These are phyloP conservation scores for Biscogniauxia mediterranea DNA, from an alignment of 2,329 filamentous ascomycete species.

Conservation along the genomic window DNA sequence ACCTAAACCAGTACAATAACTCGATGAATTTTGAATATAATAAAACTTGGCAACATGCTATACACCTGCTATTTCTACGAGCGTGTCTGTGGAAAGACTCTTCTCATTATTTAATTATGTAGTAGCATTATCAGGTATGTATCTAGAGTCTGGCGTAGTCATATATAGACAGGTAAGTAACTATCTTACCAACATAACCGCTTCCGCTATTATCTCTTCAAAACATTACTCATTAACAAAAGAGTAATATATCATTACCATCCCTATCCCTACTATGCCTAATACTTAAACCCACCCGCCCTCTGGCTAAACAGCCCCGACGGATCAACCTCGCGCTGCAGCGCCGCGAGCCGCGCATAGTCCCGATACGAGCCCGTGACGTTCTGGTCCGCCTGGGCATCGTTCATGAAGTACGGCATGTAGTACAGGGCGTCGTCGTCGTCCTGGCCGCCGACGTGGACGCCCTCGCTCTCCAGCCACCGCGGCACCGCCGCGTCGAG, in stretches of 20 bases:
- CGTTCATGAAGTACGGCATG: slow-evolving; percentile 35
- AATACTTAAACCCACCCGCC: slow-evolving; percentile 28
- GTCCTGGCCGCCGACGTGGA: slow-evolving; percentile 12
- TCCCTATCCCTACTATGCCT: neutral
- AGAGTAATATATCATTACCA: neutral
- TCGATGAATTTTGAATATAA: no score
- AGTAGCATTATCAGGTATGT: no score
- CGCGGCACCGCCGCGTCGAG: slow-evolving; percentile 21
- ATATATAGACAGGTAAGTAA: no score
- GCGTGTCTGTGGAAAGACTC: no score
- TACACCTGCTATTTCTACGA: no score
- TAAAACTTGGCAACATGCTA: no score
- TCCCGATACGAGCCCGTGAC: slow-evolving; percentile 29
- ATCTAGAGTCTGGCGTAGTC: no score
- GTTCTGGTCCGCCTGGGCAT: slow-evolving; percentile 35
- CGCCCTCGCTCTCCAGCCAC: slow-evolving; percentile 19
- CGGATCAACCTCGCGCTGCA: slow-evolving; percentile 33
- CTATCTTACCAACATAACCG: no score
- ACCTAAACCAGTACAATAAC: no score
- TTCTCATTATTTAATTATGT: no score
- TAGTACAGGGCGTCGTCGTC: no score
- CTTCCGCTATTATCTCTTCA: neutral
- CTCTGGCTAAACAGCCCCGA: slow-evolving; percentile 27
- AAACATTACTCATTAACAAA: neutral
- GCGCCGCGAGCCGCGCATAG: slow-evolving; percentile 30